Evolutionary conservation across 2,329 filamentous ascomycete species (phyloP), one percentile per base, ranked within the genome.

Genomic region (Colletotrichum falcatum): DNA sequence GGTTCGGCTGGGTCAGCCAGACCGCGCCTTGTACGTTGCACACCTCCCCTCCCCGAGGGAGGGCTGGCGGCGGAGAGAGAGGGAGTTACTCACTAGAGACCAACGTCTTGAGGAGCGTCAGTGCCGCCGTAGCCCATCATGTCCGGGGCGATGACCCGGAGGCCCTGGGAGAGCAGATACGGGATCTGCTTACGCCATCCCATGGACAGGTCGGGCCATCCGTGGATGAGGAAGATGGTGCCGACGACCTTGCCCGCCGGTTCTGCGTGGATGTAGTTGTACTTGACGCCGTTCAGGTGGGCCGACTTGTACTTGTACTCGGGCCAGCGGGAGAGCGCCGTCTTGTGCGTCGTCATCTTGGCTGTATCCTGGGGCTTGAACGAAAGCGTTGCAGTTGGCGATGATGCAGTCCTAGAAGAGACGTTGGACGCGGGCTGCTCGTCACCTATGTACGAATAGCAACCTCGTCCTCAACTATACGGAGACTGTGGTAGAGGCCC

Each of bases 171-270:
- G 7, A 90, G 77, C 12, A 96, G 85, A 72, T 88, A 79, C 0
- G 93, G 93, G 68, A 96, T 92, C 79, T 96, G 93, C 79, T 92
- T 90, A 65, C 93, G 89, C 93, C 93, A 96, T 76, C 90, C 92
- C 75, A 92, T 87, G 3, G 88, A 87, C 11, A 94, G 79, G 79
- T 95, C 92, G 1, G 93, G 93, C 82, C 89, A 94, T 73, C 93
- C 93, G 79, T 92, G 90, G 75, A 91, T 65, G 67, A 76, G 74
- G 65, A 87, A 79, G 48, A 85, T 79, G 5, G 84, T 86, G 56
- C 79, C 81, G 39, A 77, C 73, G 12, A 78, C 78, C 14, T 55
- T 33, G 46, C 78, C 76, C 18, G 74, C 61, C 1, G 87, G 85
- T 66, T 84, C 81, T 33, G 82, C 83, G 33, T 87, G 78, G 70